Evolutionary conservation across 2,329 filamentous ascomycete genomes (phyloP).

Genomic region (Aspergillus glaucus): DNA sequence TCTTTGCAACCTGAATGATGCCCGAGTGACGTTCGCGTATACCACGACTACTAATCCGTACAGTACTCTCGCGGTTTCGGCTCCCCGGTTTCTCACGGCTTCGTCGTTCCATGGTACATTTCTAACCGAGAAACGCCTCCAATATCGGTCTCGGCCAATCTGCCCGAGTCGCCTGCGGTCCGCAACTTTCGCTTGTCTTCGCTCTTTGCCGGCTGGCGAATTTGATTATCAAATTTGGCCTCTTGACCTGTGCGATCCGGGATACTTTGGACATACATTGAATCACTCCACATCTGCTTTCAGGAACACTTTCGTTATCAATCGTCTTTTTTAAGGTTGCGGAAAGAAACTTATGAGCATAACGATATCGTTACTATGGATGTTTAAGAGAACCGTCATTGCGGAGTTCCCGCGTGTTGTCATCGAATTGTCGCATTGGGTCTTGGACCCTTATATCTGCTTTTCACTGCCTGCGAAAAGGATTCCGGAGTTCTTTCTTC

Average conservation of each 20-base stretch:
- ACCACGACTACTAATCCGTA: too few relatives aligned
- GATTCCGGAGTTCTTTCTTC: background rate
- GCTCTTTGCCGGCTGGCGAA: background rate
- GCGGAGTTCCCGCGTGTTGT: conserved; percentile 10
- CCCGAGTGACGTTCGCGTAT: conserved; percentile 9
- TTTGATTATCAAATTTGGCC: background rate
- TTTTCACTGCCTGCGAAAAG: background rate
- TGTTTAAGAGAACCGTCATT: conserved; percentile 7
- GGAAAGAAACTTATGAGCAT: background rate
- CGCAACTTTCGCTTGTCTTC: background rate
- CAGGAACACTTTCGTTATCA: conserved; percentile 1
- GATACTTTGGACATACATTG: background rate
- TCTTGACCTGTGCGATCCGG: too few relatives aligned
- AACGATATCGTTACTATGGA: conserved; percentile 8
- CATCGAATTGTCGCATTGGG: conserved; percentile 1
- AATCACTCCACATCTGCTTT: background rate
- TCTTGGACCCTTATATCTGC: background rate
- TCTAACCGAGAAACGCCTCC: conserved; percentile 1
- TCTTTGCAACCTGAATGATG: conserved; percentile 7
- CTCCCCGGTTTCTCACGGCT: background rate
- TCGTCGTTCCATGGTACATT: conserved; percentile 15
- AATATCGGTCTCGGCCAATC: background rate
- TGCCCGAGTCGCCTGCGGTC: background rate
- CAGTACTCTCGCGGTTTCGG: too few relatives aligned
- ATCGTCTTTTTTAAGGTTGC: conserved; percentile 3